These are phyloP conservation scores for Boeremia exigua DNA, from an alignment of 2,329 filamentous ascomycete species.

Conservation along the genomic window DNA sequence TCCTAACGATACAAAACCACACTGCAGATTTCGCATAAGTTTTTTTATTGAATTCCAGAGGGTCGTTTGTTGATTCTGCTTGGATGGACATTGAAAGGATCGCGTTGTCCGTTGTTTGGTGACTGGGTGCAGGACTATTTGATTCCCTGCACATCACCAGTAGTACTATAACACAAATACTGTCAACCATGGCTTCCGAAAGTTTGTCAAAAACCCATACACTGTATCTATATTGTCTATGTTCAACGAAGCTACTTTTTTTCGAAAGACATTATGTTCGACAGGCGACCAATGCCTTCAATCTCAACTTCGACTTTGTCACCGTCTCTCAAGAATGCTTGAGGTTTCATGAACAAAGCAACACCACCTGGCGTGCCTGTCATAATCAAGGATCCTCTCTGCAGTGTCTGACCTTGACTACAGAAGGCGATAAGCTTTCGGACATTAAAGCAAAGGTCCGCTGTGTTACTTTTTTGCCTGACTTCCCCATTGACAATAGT, in stretches of 20 bases:
- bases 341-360: constrained; percentile 26
- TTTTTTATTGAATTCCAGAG: too few species aligned
- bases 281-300: constrained; percentile 14
- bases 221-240: too few species aligned
- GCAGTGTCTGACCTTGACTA: constrained; percentile 49
- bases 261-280: constrained; percentile 13
- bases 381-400: constrained; percentile 51
- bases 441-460: constrained; percentile 16
- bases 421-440: constrained; percentile 48
- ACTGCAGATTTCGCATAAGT: not conserved
- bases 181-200: too few species aligned
- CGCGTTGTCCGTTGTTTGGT: too few species aligned
- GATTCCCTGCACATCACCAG: too few species aligned
- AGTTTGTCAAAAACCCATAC: too few species aligned
- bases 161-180: too few species aligned
- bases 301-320: constrained; percentile 25
- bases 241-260: not conserved
- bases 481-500: constrained; percentile 19
- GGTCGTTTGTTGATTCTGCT: too few species aligned
- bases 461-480: constrained; percentile 9
- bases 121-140: too few species aligned
- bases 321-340: constrained; percentile 19
- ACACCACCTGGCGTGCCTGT: constrained; percentile 46
- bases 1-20: constrained; percentile 1
- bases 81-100: too few species aligned